Evolutionary conservation across 352 stramenopile genomes (phyloP).

Genomic region (Globisporangium perplexum): DNA sequence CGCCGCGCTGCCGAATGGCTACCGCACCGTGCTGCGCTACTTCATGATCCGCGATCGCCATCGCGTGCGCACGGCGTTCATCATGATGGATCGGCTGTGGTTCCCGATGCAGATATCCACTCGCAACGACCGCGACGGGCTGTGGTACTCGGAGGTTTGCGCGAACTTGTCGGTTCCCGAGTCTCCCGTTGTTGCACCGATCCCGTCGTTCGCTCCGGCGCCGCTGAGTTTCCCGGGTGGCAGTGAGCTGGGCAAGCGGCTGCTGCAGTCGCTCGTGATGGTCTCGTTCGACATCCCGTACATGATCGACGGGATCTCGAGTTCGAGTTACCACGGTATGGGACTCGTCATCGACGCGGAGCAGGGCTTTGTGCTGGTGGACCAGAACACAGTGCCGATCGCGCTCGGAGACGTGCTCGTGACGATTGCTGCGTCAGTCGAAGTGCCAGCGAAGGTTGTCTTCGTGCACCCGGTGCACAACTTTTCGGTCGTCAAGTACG

Average conservation of each 20-base stretch:
- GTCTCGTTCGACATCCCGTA: slow-evolving; percentile 92
- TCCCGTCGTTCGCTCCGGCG: slow-evolving; percentile 49
- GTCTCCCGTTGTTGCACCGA: slow-evolving; percentile 15
- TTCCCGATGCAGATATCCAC: slow-evolving; percentile 83
- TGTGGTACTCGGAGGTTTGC: slow-evolving; percentile 55
- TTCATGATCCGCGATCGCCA: slow-evolving; percentile 86
- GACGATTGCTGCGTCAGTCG: slow-evolving; percentile 84
- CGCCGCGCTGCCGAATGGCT: slow-evolving; percentile 64
- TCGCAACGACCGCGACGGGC: slow-evolving; percentile 62
- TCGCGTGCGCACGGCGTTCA: slow-evolving; percentile 78
- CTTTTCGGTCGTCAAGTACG: slow-evolving; percentile 88
- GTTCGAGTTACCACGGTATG: slow-evolving; percentile 84
- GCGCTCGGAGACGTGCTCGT: slow-evolving; percentile 83
- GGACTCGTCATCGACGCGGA: slow-evolving; percentile 85
- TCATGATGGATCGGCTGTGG: slow-evolving; percentile 89
- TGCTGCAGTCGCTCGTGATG: slow-evolving; percentile 83
- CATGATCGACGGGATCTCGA: slow-evolving; percentile 88
- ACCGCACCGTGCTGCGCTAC: slow-evolving; percentile 79
- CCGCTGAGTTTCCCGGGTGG: slow-evolving; percentile 68
- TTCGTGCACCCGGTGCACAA: slow-evolving; percentile 93
- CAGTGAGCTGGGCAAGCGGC: slow-evolving; percentile 59
- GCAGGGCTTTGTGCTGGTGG: slow-evolving; percentile 86
- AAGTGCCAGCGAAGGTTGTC: slow-evolving; percentile 81
- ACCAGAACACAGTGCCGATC: slow-evolving; percentile 90
- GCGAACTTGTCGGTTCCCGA: slow-evolving; percentile 13